Percentiles rank a stretch among this genome's conserved stretches.
These are phyloP conservation scores for Colletotrichum tanaceti DNA, from an alignment of 2,329 filamentous ascomycete species.

Conservation along the genomic window DNA sequence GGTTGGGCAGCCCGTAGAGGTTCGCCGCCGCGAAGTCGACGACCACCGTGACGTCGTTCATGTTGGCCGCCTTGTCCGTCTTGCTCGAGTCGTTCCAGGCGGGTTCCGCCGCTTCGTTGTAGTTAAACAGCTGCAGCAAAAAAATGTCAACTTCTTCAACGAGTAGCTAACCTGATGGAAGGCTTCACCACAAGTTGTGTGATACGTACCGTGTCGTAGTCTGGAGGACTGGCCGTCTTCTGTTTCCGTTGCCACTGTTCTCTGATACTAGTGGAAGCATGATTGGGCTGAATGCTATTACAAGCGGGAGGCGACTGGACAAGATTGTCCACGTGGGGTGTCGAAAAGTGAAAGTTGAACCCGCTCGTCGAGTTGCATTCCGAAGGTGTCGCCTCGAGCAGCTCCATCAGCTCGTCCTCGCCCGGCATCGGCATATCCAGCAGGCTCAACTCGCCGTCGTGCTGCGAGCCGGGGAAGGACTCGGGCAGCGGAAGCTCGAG, in stretches of 20 bases:
- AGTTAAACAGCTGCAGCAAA: slow-evolving; percentile 11
- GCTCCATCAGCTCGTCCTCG: slow-evolving; percentile 29
- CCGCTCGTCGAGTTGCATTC: slow-evolving; percentile 15
- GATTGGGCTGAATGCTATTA: too few relatives aligned
- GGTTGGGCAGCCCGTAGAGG: slow-evolving; percentile 21
- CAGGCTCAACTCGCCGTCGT: not conserved
- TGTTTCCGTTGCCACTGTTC: not conserved
- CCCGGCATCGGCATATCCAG: slow-evolving; percentile 28
- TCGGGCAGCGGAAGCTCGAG: slow-evolving; percentile 14
- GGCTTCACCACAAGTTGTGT: too few relatives aligned
- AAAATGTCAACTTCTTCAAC: not conserved
- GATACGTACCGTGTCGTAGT: slow-evolving; percentile 25
- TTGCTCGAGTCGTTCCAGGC: not conserved
- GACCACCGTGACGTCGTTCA: not conserved
- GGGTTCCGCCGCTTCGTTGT: not conserved
- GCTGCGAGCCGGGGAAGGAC: not conserved
- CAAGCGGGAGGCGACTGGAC: too few relatives aligned
- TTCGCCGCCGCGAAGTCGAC: slow-evolving; percentile 32
- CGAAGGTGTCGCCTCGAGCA: slow-evolving; percentile 26
- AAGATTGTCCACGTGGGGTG: not conserved
- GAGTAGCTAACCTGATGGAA: too few relatives aligned
- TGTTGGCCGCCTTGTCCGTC: not conserved
- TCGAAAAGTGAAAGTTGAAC: slow-evolving; percentile 25
- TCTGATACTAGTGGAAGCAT: not conserved
- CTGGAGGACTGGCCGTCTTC: slow-evolving; percentile 22